A percentile compares a stretch with the other conserved stretches of the same genome.
Evolutionary conservation across 345 rosid genomes (phyloP).

Genomic region (Eucalyptus grandis): DNA sequence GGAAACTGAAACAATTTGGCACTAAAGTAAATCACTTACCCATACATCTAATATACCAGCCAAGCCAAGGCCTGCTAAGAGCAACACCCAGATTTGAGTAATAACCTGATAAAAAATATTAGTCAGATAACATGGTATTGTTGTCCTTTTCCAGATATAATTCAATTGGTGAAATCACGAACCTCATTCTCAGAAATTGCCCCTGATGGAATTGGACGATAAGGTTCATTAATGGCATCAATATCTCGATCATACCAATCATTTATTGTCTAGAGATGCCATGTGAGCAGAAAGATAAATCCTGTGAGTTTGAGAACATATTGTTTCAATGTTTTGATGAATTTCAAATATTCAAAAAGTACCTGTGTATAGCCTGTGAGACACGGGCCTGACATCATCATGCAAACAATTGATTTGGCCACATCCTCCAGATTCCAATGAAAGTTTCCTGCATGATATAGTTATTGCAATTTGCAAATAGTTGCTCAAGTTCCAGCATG

Average conservation of each 20-base stretch:
- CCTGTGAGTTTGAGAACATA: background rate
- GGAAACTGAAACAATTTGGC: background rate
- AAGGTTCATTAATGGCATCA: conserved; percentile 96
- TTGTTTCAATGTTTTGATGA: background rate
- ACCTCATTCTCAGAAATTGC: conserved; percentile 93
- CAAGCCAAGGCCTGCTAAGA: conserved; percentile 78
- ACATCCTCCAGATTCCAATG: conserved; percentile 91
- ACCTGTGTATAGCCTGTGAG: conserved; percentile 99
- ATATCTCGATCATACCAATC: conserved; percentile 98
- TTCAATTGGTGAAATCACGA: background rate
- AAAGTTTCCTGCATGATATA: conserved; percentile 60
- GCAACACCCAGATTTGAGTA: conserved; percentile 80
- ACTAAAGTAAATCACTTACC: conserved; percentile 37
- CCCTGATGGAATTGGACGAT: conserved; percentile 96
- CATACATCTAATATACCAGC: conserved; percentile 81
- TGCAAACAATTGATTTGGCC: conserved; percentile 84
- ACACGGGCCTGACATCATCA: conserved; percentile 95
- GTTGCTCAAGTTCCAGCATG: background rate
- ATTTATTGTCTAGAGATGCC: conserved; percentile 55
- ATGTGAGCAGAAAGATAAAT: background rate
- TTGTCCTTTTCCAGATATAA: background rate
- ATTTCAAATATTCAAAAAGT: background rate
- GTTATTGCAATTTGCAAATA: background rate
- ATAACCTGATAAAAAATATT: conserved; percentile 47
- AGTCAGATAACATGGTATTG: background rate